Percentiles rank a stretch among this genome's conserved stretches.
These are phyloP conservation scores for Hanseniaspora guilliermondii DNA, from an alignment of 805 yeast genomes.

Conservation along the genomic window DNA sequence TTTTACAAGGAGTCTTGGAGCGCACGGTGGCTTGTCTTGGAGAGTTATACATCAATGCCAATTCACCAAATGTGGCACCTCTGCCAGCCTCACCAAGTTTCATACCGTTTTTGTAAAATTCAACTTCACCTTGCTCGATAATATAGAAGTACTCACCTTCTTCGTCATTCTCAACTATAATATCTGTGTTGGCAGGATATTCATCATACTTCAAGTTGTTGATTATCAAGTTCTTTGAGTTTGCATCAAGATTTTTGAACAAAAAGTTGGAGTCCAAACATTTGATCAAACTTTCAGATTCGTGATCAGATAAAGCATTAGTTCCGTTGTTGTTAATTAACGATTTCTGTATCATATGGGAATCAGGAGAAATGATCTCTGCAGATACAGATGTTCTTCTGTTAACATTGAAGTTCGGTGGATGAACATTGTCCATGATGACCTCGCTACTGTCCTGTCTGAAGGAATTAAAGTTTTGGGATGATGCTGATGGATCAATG, in stretches of 20 bases:
- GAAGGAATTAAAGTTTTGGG: not conserved
- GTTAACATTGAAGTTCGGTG: conserved; percentile 56
- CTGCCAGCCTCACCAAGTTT: conserved; percentile 66
- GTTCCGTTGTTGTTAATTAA: conserved; percentile 15
- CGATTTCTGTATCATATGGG: conserved; percentile 59
- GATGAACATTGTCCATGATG: conserved; percentile 27
- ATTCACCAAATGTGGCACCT: conserved; percentile 90
- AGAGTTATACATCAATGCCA: conserved; percentile 93
- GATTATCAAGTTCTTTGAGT: conserved; percentile 62
- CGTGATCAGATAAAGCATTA: conserved; percentile 49
- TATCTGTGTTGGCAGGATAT: conserved; percentile 45
- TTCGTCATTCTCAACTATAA: conserved; percentile 84
- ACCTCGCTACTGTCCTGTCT: conserved; percentile 3
- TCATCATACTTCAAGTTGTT: conserved; percentile 70
- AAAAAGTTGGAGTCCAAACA: conserved; percentile 72
- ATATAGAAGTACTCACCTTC: conserved; percentile 79
- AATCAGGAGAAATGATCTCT: conserved; percentile 68
- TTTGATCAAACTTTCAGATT: conserved; percentile 52
- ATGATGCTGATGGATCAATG: conserved; percentile 5
- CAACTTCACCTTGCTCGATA: conserved; percentile 73
- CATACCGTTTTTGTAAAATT: conserved; percentile 52
- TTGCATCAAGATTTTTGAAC: conserved; percentile 71
- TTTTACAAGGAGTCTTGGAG: conserved; percentile 55
- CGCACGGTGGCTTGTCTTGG: conserved; percentile 93
- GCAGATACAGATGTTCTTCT: conserved; percentile 87